Evolutionary conservation across 106 monocot genomes (phyloP), one percentile per base, ranked within the genome.

Genomic region (Hemerocallis citrina): DNA sequence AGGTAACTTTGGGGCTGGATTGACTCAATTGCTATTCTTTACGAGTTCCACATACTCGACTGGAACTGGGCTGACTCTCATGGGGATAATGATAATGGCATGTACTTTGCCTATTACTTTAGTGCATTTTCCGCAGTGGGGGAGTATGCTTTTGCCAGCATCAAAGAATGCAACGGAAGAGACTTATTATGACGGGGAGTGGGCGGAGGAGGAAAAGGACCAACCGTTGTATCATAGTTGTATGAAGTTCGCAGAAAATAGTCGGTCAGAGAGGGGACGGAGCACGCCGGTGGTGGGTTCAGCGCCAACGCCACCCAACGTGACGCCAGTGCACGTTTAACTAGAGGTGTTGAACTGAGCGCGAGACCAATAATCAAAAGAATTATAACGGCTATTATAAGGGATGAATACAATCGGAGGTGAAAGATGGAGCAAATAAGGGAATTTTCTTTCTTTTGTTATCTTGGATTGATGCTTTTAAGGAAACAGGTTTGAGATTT

Each of bases 11-110:
- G 80, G 80, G 16, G 33, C 80, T 8, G 75, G 59, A 6, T 36
- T 81, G 23, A 81, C 80, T 6, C 80, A 81, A 57, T 52, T 81
- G 19, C 55, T 81, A 0, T 81, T 81, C 63, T 81, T 81, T 67
- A 75, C 59, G 24, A 56, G 80, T 34, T 49, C 61, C 34, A 71
- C 35, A 34, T 68, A 75, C 71, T 40, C 66, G 15, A 63, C 42
- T 15, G 80, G 23, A 12, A 71, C 59, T 1, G 70, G 62, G n/a
- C 52, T 71, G 16, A 33, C 70, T 0, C 52, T 62, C n/a, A 71
- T 71, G 70, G 70, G 70, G 30, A 6, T 71, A 5, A 71, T 71
- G 70, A 71, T 71, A 23, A 62, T 71, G 62, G 61, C 52, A 11
- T 71, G 70, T 39, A 62, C 70, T 7, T 49, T 61, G 52, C 70